phyloP scores from a whole-genome alignment of 116 monocot genomes.

The Phalaenopsis hybrid region DNA sequence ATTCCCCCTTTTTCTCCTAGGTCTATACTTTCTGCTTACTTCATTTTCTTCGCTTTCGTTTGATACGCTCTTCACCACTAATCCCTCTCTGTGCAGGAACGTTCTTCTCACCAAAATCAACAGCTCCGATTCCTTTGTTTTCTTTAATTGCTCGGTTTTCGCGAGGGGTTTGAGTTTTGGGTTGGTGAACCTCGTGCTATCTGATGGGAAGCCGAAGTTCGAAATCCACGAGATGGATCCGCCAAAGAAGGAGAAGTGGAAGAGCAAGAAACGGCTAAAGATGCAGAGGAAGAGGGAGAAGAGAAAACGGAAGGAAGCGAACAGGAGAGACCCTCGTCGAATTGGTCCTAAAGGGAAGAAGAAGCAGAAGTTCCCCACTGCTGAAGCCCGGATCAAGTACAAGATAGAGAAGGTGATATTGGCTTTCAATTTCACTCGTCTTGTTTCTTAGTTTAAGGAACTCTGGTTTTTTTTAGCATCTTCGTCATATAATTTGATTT shows the following conservation, averaged over 20 bases:
- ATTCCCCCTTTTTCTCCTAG: neutral
- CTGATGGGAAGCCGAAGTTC: slow-evolving; percentile 67
- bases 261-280: slow-evolving; percentile 79
- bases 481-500: too few species aligned
- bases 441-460: neutral
- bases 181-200: slow-evolving; percentile 55
- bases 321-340: slow-evolving; percentile 59
- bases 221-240: slow-evolving; percentile 57
- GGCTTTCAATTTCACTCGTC: neutral
- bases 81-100: neutral
- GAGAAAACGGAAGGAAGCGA: slow-evolving; percentile 73
- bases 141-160: neutral
- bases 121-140: neutral
- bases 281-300: slow-evolving; percentile 81
- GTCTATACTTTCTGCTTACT: neutral
- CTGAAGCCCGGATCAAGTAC: slow-evolving; percentile 60
- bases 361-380: slow-evolving; percentile 47
- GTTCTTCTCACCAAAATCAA: neutral
- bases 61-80: neutral
- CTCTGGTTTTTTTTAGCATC: neutral
- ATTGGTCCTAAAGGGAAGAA: slow-evolving; percentile 66
- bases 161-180: slow-evolving; percentile 20
- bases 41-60: neutral
- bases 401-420: slow-evolving; percentile 75
- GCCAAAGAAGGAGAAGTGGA: slow-evolving; percentile 55